Evolutionary conservation across 306 rosid species (phyloP), one percentile per base, ranked within the genome.

Genomic region (Carpinus viminea): DNA sequence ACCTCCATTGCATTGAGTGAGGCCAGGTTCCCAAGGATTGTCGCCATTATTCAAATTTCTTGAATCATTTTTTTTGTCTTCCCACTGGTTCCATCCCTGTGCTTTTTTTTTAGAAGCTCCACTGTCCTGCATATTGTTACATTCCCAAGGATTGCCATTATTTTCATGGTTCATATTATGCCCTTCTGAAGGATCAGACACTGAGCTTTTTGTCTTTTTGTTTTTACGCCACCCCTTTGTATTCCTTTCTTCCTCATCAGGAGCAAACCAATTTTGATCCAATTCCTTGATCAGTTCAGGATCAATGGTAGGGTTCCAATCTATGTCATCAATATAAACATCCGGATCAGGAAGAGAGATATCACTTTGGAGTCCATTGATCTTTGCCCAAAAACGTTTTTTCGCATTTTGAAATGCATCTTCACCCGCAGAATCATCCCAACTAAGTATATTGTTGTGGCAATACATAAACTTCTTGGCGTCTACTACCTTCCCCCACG

Each of bases 391-490:
- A 76, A 83, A 94, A 53, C 69, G 80, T 26, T 52, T 86, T 79
- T 94, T 92, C 17, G 95, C 97, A 77, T 81, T 89, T 65, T 85
- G 91, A 83, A 91, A 92, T 78, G 92, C 93, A 66, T 89, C 92
- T 83, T 92, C 87, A 8, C 91, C 90, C 57, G 88, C 96, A 72
- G 92, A 87, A 73, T 94, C 97, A 54, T 88, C 82, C 98, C 98
- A 94, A 55, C 83, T 68, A 41, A 82, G 68, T 61, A 92, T 85
- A 75, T 82, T 87, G 54, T 64, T 64, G 81, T 90, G 89, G 79
- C 90, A 80, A 72, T 68, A 74, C 59, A 81, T 64, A 76, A 69
- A 70, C 12, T 76, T 78, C 87, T 92, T 90, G 59, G 95, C 51
- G 66, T 87, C 90, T 13, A 88, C 85, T 65, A 92, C 72, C 87